Evolutionary conservation across 306 rosid species (phyloP), one percentile per base, ranked within the genome.

Genomic region (Chamaecrista fasciculata): DNA sequence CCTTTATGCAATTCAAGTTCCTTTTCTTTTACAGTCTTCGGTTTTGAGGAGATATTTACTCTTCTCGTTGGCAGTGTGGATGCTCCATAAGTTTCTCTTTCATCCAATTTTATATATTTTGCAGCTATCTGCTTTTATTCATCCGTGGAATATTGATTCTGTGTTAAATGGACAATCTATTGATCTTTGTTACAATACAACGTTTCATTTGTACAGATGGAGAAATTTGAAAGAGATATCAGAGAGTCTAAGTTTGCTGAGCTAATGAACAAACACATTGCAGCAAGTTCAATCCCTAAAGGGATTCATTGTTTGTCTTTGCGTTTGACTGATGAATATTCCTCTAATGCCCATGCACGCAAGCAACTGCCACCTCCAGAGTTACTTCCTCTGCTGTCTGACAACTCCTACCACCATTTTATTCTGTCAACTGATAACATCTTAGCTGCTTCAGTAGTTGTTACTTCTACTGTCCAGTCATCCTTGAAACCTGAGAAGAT

Each of bases 301-400:
- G 96, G 97, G 74, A 89, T 95, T 76, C 92, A 95, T 74, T 95
- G 99, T 61, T 83, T 95, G 59, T 87, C 99, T 66, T 85, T 95
- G 81, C 99, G 97, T 52, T 84, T 95, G 86, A 95, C 99, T 25
- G 97, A 95, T 86, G 99, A 95, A 84, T 95, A 95, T 74, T 91
- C 99, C 7, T 95, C 99, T 39, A 95, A 91, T 81, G 99, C 99
- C 40, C 96, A 89, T 73, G 97, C 99, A 8, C 96, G 99, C 46
- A 95, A 86, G 79, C 99, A 95, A 69, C 78, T 95, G 84, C 99
- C 99, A 66, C 80, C 92, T 61, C 96, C 99, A 5, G 97, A 95
- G 82, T 84, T 95, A 75, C 93, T 95, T 60, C 97, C 97, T 21
- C 65, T 79, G 71, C 83, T 95, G 46, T 84, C 99, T 47, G 95